Evolutionary conservation across 306 rosid species (phyloP), one percentile per base, ranked within the genome.

Genomic region (Cicer cuneatum): DNA sequence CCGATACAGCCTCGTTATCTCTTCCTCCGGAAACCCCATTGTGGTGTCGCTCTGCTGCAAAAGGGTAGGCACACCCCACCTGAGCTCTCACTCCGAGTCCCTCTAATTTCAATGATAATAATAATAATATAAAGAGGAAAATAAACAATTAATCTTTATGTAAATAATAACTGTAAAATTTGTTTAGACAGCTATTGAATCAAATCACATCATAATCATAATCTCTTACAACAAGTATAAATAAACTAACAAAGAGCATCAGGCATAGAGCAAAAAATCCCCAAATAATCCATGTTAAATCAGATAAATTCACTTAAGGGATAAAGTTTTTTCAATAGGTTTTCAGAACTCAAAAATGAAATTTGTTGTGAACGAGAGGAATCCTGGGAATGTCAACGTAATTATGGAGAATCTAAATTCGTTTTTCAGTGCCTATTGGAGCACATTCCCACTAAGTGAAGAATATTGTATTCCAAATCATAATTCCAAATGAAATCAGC

Each of bases 11-110:
- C 76, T 72, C 0, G 42, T 13, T 19, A 82, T 66, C 69, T 90
- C 93, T 0, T 87, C 95, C 6, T 90, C 98, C 0, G 89, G 13
- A 0, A 83, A 37, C 48, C 67, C 92, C 96, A 93, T 93, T 71
- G 16, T 7, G 2, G 49, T 46, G 3, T 63, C 10, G 18, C 54
- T 48, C 18, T 48, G n/a, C 29, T 5, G 7, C 29, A 2, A 3
- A 24, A 24, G 33, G 33, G 33, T 24, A 24, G 3, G 33, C 33
- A 24, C 33, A 24, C 33, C 33, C 4, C 33, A 4, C 33, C 33
- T 2, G 33, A 24, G 33, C 33, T 24, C 33, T 24, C 33, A 24
- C 33, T 24, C 33, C 2, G 2, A 21, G 33, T 24, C 33, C 33
- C 33, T 40, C 43, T 40, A 40, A 40, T 40, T 6, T 40, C 43